Conservation (phyloP, 352 stramenopile genomes). For the Phytopythium kandeliae region DNA sequence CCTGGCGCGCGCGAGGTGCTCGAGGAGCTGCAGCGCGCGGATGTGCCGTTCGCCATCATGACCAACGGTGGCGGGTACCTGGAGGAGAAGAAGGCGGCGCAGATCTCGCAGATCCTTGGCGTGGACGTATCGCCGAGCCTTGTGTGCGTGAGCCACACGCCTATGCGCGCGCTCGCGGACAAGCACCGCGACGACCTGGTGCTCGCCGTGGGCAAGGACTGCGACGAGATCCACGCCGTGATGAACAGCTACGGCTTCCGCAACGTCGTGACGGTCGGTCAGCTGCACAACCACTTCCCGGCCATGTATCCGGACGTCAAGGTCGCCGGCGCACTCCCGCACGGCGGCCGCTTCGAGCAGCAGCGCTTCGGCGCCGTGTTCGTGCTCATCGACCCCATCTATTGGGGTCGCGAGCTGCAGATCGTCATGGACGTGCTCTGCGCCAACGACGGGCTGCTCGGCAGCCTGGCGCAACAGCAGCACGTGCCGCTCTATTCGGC, state of each 20-base stretch:
- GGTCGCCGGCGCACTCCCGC: constrained; percentile 22
- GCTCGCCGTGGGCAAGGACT: constrained; percentile 76
- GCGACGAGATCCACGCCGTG: constrained; percentile 45
- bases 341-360: constrained; percentile 45
- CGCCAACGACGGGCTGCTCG: constrained; percentile 45
- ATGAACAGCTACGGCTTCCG: constrained; percentile 82
- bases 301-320: constrained; percentile 80
- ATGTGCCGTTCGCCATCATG: constrained; percentile 81
- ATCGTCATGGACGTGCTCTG: constrained; percentile 73
- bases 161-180: constrained; percentile 59
- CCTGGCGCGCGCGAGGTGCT: constrained; percentile 63
- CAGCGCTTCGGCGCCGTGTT: constrained; percentile 62
- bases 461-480: constrained; percentile 36
- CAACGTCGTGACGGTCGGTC: constrained; percentile 72
- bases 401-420: constrained; percentile 72
- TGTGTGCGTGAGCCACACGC: constrained; percentile 79
- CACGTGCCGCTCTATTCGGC: constrained; percentile 77
- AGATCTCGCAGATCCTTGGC: constrained; percentile 66
- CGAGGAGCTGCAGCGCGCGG: constrained; percentile 45
- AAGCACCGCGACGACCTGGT: constrained; percentile 73
- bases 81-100: constrained; percentile 66
- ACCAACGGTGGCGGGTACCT: constrained; percentile 81
- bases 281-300: constrained; percentile 75
- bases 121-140: constrained; percentile 35
- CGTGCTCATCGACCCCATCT: constrained; percentile 74